Conservation (phyloP, 169 alveolate genomes). For the Perkinsus olseni region DNA sequence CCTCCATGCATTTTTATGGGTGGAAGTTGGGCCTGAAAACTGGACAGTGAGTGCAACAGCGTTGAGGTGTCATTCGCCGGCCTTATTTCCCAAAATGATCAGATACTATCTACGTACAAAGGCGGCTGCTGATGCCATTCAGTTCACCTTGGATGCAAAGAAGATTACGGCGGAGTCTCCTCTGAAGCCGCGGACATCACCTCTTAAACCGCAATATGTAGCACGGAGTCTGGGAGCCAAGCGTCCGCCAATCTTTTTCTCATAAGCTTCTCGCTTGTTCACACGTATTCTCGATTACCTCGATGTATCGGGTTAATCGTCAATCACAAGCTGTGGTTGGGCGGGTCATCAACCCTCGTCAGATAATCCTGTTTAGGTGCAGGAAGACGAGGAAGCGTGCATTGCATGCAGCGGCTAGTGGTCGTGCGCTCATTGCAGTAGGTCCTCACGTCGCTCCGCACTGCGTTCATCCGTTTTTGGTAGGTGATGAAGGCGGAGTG, state of each 20-base stretch:
- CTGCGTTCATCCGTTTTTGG: too few relatives aligned
- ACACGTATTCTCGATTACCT: neutral
- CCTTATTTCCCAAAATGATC: neutral
- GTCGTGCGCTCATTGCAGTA: neutral
- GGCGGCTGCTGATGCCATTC: constrained; percentile 96
- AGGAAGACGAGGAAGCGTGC: neutral
- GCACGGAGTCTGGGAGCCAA: neutral
- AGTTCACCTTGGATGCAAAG: constrained; percentile 87
- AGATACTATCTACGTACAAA: constrained; percentile 88
- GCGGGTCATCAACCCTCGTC: too few relatives aligned
- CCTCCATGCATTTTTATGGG: constrained; percentile 96
- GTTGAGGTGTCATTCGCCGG: neutral
- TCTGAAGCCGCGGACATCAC: neutral
- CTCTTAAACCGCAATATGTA: neutral
- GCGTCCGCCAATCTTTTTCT: neutral
- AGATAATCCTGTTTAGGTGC: neutral
- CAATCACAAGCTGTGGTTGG: neutral
- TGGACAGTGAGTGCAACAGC: constrained; percentile 53
- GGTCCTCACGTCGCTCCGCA: neutral
- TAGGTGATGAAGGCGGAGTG: too few relatives aligned
- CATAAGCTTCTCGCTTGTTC: neutral
- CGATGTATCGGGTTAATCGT: neutral
- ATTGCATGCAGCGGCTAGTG: neutral
- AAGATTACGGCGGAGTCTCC: constrained; percentile 35
- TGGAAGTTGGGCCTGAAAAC: constrained; percentile 96